phyloP scores from a whole-genome alignment of 257 asterid genomes.

The Rubia yunnanensis region DNA sequence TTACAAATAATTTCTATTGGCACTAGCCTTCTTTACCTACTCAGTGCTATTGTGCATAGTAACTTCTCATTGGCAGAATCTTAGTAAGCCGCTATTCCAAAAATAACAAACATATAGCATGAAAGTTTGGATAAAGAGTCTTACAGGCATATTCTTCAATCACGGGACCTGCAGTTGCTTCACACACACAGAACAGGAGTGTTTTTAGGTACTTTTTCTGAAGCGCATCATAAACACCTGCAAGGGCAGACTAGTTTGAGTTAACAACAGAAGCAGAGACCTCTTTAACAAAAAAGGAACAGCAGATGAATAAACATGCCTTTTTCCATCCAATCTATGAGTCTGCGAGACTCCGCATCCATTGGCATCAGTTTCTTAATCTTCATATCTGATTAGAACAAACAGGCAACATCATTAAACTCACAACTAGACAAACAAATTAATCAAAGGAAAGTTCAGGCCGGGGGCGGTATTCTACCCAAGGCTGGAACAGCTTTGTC shows the following conservation, averaged over 20 bases:
- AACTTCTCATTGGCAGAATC: not conserved
- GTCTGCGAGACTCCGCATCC: constrained; percentile 95
- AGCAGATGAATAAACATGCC: constrained; percentile 31
- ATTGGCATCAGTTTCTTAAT: constrained; percentile 96
- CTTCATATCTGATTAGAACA: constrained; percentile 63
- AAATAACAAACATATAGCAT: not conserved
- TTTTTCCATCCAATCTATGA: constrained; percentile 98
- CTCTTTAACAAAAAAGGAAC: not conserved
- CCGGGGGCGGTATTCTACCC: constrained; percentile 35
- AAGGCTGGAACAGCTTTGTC: constrained; percentile 93
- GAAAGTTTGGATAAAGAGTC: constrained; percentile 11
- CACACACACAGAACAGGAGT: constrained; percentile 77
- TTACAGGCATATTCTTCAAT: constrained; percentile 90
- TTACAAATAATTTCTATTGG: not conserved
- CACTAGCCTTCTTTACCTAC: not conserved
- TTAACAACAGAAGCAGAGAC: constrained; percentile 8
- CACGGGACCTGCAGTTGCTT: constrained; percentile 74
- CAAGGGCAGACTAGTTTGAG: constrained; percentile 11
- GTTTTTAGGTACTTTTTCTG: constrained; percentile 90
- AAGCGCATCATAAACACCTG: constrained; percentile 92
- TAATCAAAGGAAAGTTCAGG: not conserved
- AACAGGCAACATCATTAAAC: constrained; percentile 14
- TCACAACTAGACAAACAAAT: not conserved
- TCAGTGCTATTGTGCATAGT: not conserved
- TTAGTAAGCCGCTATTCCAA: no score